These are phyloP conservation scores for Medicago arabica DNA, from an alignment of 306 rosid species.

Conservation along the genomic window DNA sequence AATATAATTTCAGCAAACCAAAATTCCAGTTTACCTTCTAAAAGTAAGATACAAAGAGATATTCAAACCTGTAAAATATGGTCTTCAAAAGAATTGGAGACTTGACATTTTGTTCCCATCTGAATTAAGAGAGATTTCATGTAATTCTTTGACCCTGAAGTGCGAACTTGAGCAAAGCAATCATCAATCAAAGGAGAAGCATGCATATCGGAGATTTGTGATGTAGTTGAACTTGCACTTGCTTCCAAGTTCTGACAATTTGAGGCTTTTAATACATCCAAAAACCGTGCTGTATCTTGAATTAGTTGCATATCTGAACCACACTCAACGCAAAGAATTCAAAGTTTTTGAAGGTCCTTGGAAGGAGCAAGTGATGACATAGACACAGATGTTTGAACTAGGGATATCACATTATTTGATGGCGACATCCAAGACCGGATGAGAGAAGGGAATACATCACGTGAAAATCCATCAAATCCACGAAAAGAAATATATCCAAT, in stretches of 20 bases:
- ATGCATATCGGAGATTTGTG: too few species aligned
- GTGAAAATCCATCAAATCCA: conserved; percentile 2
- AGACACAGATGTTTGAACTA: neutral
- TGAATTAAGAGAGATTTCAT: neutral
- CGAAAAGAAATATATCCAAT: neutral
- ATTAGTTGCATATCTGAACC: neutral
- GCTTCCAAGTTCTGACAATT: neutral
- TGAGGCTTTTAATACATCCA: neutral
- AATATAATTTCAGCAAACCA: too few species aligned
- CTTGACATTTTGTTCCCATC: neutral
- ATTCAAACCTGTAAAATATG: neutral
- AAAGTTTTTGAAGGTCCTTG: neutral
- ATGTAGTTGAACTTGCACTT: neutral
- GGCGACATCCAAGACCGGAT: conserved; percentile 3
- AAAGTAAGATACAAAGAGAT: neutral
- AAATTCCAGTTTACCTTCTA: too few species aligned
- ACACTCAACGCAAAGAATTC: neutral
- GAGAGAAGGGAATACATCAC: neutral
- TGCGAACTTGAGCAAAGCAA: neutral
- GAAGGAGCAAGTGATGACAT: neutral
- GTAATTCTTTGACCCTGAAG: neutral
- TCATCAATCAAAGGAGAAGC: neutral
- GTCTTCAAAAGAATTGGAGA: neutral
- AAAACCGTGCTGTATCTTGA: neutral
- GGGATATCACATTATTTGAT: neutral